Evolutionary conservation across 208 protist species (phyloP).

Genomic region (Trichomonas gallinae): DNA sequence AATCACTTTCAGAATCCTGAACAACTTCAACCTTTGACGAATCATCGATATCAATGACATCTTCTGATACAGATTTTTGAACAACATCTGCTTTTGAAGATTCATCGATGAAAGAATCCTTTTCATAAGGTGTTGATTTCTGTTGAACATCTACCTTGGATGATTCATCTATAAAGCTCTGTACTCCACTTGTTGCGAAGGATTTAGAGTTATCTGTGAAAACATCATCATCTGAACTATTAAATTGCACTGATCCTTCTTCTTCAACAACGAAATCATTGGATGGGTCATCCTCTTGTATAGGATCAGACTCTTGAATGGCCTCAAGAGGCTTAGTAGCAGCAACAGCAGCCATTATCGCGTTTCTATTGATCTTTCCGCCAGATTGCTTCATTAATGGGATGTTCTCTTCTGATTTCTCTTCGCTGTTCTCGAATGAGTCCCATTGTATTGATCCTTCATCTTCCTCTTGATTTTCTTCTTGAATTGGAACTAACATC

Average conservation of each 20-base stretch:
- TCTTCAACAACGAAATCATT: background rate
- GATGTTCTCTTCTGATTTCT: background rate
- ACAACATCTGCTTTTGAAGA: background rate
- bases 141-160: background rate
- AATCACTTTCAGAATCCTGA: background rate
- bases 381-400: background rate
- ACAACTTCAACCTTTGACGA: background rate
- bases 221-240: background rate
- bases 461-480: background rate
- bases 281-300: background rate
- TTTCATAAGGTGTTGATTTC: background rate
- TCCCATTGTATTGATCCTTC: background rate
- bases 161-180: background rate
- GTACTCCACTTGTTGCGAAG: background rate
- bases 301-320: background rate
- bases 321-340: background rate
- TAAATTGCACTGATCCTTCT: background rate
- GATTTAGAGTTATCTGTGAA: background rate
- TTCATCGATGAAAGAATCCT: background rate
- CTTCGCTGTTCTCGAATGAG: background rate
- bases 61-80: background rate
- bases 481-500: background rate
- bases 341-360: background rate
- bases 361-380: background rate
- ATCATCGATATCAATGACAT: background rate